Base-by-base conservation (phyloP, 441 rosid species). In the Omphalea diandra region DNA sequence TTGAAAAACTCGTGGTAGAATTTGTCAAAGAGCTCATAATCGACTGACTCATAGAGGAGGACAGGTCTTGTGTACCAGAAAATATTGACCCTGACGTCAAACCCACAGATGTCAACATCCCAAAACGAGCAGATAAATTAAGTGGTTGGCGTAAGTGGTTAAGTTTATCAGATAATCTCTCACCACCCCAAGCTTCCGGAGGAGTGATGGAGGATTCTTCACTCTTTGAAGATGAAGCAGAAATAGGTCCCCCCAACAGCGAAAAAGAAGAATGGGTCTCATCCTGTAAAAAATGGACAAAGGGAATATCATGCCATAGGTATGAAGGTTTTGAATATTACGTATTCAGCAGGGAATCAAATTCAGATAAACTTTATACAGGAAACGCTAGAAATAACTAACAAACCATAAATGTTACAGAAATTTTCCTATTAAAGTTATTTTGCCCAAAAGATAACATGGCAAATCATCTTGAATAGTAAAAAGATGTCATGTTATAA, bases 181-280 rank as follows among this genome's bases (percentile, higher is more conserved):
- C 94, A 65, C 97, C 98, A 61, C 98, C 99, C 98, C 99, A 95
- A 70, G 99, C 96, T 82, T 95, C 96, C 67, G 99, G 98, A 76
- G 98, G 99, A 70, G 96, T 90, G 75, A 87, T 80, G 43, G 94
- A 84, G 63, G 94, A 69, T 49, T 90, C 89, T 75, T 88, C 98
- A 61, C 76, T 85, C 82, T 83, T 88, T 68, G 91, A 81, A 73
- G 98, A 78, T 74, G 88, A 83, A 68, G 88, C 26, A 44, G 90
- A 88, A 40, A 82, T 75, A 44, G 94, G 77, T 46, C 79, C 91
- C 64, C 75, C 79, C 47, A 82, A 70, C 59, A 77, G 29, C 2
- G 85, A 17, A 43, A 81, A 83, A 71, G 86, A 78, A 70, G 88
- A 79, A 75, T 70, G 78, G 29, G 70, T 50, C 38, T 90, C 97